Evolutionary conservation across 371 early-diverging fungal species (phyloP), one percentile per base, ranked within the genome.

Genomic region (Funneliformis caledonium): DNA sequence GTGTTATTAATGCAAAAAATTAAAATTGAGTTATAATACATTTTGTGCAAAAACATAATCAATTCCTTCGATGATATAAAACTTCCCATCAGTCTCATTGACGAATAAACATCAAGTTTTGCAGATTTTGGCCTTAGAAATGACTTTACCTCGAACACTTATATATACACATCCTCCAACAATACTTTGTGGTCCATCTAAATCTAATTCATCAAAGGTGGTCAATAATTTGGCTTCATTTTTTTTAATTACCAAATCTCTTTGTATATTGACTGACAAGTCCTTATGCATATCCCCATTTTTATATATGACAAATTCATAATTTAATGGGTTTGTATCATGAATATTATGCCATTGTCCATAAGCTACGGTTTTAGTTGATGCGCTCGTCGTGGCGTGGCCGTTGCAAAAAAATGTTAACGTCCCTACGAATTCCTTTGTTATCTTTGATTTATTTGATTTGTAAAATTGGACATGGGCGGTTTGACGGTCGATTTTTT

Each of bases 251-350:
- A 19, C n/a, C 9, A 69, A 43, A 69, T 45, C 47, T 69, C 70
- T 43, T 43, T 43, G 70, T 43, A 69, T 69, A 43, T 69, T 47
- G n/a, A 69, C 43, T 2, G 70, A 45, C 11, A 69, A 43, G 10
- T 69, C 70, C 19, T 43, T 37, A 2, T 42, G 70, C n/a, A 45
- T 45, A 45, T n/a, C 70, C 0, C 70, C 70, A 69, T 69, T 47
- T 69, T 69, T 69, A 69, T 69, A 69, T 43, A 69, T 69, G 7
- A 69, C 70, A 69, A 69, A 69, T 69, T 69, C 70, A 43, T 69
- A 69, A 69, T 69, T 69, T 43, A 69, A 43, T 43, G 45, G 70
- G n/a, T 69, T 43, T n/a, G 43, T 19, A 69, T 69, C 70, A 16
- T 69, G 37, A 43, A 69, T 8, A 43, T 22, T 43, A 43, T 22